These are phyloP conservation scores for Yueomyces sp. DNA, from an alignment of 805 yeast species.

Conservation along the genomic window DNA sequence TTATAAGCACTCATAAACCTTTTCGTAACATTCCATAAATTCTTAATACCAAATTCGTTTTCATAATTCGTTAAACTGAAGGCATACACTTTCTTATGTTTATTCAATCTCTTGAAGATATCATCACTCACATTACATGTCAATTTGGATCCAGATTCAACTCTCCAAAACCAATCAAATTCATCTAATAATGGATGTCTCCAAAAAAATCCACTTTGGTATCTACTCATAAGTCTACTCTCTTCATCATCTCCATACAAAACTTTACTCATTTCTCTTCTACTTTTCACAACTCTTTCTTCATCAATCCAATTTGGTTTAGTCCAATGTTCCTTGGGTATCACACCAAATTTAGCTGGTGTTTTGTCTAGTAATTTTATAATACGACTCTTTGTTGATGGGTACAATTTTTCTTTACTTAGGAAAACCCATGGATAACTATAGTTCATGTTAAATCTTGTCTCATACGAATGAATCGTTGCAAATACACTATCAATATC, in stretches of 20 bases:
- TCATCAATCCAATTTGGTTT: slow-evolving; percentile 71
- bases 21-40: slow-evolving; percentile 64
- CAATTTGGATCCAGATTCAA: slow-evolving; percentile 69
- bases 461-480: slow-evolving; percentile 61
- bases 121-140: slow-evolving; percentile 71
- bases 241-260: slow-evolving; percentile 68
- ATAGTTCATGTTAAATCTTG: slow-evolving; percentile 60
- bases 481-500: slow-evolving; percentile 46
- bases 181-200: slow-evolving; percentile 50
- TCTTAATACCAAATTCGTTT: slow-evolving; percentile 52
- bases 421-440: slow-evolving; percentile 90
- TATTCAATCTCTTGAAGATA: slow-evolving; percentile 67
- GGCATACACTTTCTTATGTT: slow-evolving; percentile 58
- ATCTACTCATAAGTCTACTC: slow-evolving; percentile 85
- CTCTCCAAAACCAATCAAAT: slow-evolving; percentile 86
- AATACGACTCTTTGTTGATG: slow-evolving; percentile 50
- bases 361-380: slow-evolving; percentile 44
- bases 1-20: slow-evolving; percentile 36
- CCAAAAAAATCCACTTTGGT: slow-evolving; percentile 74
- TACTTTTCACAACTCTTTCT: slow-evolving; percentile 48
- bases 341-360: slow-evolving; percentile 52
- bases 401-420: slow-evolving; percentile 64
- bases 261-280: slow-evolving; percentile 34
- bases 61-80: slow-evolving; percentile 66
- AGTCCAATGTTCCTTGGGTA: slow-evolving; percentile 78